phyloP scores from a whole-genome alignment of 2,329 filamentous ascomycete species.

The Tympanopsis confertula region DNA sequence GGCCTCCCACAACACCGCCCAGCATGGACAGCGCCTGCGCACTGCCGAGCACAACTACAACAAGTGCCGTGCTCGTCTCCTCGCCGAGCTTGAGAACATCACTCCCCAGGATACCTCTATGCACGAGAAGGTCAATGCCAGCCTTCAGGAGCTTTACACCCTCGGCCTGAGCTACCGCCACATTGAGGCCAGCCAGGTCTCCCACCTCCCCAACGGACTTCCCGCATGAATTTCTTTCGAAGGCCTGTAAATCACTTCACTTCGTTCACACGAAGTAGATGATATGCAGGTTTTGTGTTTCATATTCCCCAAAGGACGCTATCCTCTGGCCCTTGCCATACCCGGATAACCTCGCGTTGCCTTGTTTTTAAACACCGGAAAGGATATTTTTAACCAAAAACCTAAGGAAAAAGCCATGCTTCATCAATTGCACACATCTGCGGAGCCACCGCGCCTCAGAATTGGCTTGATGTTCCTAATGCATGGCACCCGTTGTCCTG shows the following conservation, averaged over 20 bases:
- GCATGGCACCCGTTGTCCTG: too few relatives aligned
- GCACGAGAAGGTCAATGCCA: constrained; percentile 28
- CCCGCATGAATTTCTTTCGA: constrained; percentile 12
- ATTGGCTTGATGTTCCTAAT: too few relatives aligned
- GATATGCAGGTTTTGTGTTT: too few relatives aligned
- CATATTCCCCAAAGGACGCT: too few relatives aligned
- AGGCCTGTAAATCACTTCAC: neutral
- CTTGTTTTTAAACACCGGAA: too few relatives aligned
- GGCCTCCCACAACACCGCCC: constrained; percentile 15
- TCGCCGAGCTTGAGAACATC: constrained; percentile 23
- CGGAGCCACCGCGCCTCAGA: too few relatives aligned
- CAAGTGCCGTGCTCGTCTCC: constrained; percentile 22
- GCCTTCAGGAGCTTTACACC: constrained; percentile 27
- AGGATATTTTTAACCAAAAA: too few relatives aligned
- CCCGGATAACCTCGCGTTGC: too few relatives aligned
- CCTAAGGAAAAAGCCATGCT: too few relatives aligned
- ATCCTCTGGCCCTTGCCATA: too few relatives aligned
- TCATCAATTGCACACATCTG: too few relatives aligned
- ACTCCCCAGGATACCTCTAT: constrained; percentile 23
- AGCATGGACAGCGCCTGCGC: constrained; percentile 23
- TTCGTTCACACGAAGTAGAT: constrained; percentile 5
- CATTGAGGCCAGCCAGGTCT: constrained; percentile 24
- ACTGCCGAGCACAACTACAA: constrained; percentile 26
- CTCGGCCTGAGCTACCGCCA: constrained; percentile 26
- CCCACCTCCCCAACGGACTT: constrained; percentile 17